Percentiles rank a stretch among this genome's conserved stretches.
Evolutionary conservation across 164 flowering plant species (phyloP).

Genomic region (Litsea cubeba): DNA sequence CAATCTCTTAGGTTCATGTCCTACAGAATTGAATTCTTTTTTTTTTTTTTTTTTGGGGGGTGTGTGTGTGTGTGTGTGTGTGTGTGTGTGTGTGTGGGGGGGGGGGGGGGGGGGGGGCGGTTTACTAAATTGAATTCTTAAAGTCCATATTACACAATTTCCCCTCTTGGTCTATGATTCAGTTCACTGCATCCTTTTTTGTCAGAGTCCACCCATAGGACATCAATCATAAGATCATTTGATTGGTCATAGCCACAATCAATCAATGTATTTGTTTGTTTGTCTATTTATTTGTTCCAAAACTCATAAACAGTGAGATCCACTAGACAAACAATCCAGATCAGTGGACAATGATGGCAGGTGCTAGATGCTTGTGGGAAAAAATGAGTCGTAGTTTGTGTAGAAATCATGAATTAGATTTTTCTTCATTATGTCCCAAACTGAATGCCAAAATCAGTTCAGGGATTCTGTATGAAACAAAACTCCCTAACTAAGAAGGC

Average conservation of each 20-base stretch:
- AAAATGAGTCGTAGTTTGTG: background rate
- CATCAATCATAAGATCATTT: background rate
- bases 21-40: too few species aligned
- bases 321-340: background rate
- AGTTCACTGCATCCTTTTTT: background rate
- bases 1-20: too few species aligned
- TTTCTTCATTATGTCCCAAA: background rate
- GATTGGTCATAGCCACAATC: too few species aligned
- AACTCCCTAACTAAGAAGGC: background rate
- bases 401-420: background rate
- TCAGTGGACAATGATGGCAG: background rate
- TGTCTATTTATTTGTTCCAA: background rate
- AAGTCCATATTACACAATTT: too few species aligned
- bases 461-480: constrained; percentile 1
- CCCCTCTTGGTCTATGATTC: too few species aligned
- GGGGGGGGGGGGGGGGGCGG: too few species aligned
- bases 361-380: too few species aligned
- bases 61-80: too few species aligned
- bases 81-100: too few species aligned
- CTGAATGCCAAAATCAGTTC: background rate
- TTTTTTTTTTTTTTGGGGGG: too few species aligned
- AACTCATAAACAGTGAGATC: background rate
- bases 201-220: background rate
- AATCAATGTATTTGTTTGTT: background rate
- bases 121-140: too few species aligned